Conservation (phyloP, 352 stramenopile genomes). For the Globisporangium splendens region DNA sequence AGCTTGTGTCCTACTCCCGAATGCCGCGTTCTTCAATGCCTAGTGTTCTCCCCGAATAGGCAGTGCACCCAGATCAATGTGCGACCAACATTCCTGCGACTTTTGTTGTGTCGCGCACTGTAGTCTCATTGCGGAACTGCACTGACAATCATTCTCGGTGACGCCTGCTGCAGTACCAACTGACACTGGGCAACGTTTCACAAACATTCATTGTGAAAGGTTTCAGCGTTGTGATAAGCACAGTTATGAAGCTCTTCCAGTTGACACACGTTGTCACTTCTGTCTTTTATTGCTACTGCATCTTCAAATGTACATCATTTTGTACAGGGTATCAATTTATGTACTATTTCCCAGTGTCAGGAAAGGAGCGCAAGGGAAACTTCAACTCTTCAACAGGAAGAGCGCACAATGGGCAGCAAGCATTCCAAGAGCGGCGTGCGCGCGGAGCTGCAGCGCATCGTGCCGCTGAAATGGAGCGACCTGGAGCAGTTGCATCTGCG, state of each 20-base stretch:
- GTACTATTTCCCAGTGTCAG: no score
- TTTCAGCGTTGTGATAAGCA: no score
- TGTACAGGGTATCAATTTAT: no score
- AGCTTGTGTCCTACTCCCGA: neutral
- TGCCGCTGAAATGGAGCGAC: constrained; percentile 49
- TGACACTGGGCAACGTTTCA: no score
- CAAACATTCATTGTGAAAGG: no score
- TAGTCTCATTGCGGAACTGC: neutral
- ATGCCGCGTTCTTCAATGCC: neutral
- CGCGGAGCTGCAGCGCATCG: constrained; percentile 31
- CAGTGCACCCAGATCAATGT: constrained; percentile 1
- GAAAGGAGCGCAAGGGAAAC: constrained; percentile 3
- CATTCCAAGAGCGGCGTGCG: constrained; percentile 42
- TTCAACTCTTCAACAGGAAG: no score
- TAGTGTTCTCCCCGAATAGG: neutral
- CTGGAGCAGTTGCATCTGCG: constrained; percentile 54
- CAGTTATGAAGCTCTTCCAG: no score
- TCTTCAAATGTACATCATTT: no score
- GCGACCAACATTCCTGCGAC: neutral
- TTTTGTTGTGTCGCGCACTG: neutral
- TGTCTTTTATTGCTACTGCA: no score
- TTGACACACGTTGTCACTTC: no score
- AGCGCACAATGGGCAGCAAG: constrained; percentile 45
- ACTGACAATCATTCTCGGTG: no score
- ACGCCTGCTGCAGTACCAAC: no score